phyloP scores from a whole-genome alignment of 148 eudicot genomes.

The Rhododendron ovatum region DNA sequence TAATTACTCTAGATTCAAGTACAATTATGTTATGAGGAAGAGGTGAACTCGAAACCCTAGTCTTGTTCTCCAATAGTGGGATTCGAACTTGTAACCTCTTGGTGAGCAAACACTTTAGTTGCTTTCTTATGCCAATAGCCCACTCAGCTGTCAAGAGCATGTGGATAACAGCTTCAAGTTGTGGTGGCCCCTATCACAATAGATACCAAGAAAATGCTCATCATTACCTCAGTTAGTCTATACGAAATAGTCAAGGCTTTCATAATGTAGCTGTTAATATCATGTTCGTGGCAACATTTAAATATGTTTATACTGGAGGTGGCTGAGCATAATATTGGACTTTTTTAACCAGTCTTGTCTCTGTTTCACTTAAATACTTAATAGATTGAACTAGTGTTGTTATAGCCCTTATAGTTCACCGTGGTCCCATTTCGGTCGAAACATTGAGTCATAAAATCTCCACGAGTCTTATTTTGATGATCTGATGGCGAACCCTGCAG shows the following conservation, averaged over 20 bases:
- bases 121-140: too few relatives aligned
- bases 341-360: neutral
- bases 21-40: too few relatives aligned
- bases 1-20: too few relatives aligned
- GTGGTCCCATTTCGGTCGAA: neutral
- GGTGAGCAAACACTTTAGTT: too few relatives aligned
- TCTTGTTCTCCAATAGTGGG: too few relatives aligned
- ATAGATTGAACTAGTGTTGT: neutral
- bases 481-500: neutral
- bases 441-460: neutral
- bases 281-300: neutral
- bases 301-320: neutral
- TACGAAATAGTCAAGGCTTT: neutral
- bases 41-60: too few relatives aligned
- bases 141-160: neutral
- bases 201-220: conserved; percentile 5
- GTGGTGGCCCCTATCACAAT: neutral
- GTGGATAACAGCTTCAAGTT: neutral
- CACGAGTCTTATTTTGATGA: neutral
- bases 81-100: too few relatives aligned
- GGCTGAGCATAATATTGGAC: neutral
- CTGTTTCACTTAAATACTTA: neutral
- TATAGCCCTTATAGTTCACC: neutral
- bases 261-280: neutral
- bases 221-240: neutral